Percentiles rank a stretch among this genome's conserved stretches.
phyloP scores from a whole-genome alignment of 2,329 filamentous ascomycete genomes.

The Calonectria pseudoturangicola region DNA sequence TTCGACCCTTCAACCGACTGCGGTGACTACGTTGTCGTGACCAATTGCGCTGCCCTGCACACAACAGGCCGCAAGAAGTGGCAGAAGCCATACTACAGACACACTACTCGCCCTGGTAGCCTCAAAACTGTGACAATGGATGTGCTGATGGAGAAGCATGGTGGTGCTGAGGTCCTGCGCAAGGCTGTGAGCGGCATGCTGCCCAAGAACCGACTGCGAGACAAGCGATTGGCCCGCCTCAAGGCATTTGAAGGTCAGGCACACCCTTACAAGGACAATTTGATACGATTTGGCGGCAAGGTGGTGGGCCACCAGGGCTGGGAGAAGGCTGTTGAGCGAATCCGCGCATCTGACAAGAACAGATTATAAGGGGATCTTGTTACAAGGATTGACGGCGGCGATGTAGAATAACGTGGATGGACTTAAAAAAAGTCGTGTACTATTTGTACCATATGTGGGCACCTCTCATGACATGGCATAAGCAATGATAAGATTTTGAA shows the following conservation, averaged over 20 bases:
- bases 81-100: slow-evolving; percentile 97
- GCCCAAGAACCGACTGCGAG: slow-evolving; percentile 94
- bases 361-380: slow-evolving; percentile 65
- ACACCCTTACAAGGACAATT: slow-evolving; percentile 94
- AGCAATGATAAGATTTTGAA: slow-evolving; percentile 44
- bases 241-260: slow-evolving; percentile 96
- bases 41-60: slow-evolving; percentile 89
- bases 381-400: slow-evolving; percentile 19
- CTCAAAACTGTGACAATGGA: slow-evolving; percentile 96
- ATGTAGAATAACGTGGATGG: slow-evolving; percentile 47
- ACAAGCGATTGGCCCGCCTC: slow-evolving; percentile 89
- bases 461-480: slow-evolving; percentile 54
- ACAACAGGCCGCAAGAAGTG: slow-evolving; percentile 93
- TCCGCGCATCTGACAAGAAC: slow-evolving; percentile 69
- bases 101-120: slow-evolving; percentile 92
- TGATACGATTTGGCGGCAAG: slow-evolving; percentile 82
- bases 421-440: slow-evolving; percentile 54
- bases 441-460: slow-evolving; percentile 58
- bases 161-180: slow-evolving; percentile 91
- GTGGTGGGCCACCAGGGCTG: slow-evolving; percentile 72
- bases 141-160: slow-evolving; percentile 93
- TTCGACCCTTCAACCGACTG: slow-evolving; percentile 98
- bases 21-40: slow-evolving; percentile 98
- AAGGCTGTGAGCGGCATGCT: slow-evolving; percentile 97
- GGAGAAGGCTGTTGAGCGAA: slow-evolving; percentile 69